These are phyloP conservation scores for Medicago arabica DNA, from an alignment of 306 rosid species.

Conservation along the genomic window DNA sequence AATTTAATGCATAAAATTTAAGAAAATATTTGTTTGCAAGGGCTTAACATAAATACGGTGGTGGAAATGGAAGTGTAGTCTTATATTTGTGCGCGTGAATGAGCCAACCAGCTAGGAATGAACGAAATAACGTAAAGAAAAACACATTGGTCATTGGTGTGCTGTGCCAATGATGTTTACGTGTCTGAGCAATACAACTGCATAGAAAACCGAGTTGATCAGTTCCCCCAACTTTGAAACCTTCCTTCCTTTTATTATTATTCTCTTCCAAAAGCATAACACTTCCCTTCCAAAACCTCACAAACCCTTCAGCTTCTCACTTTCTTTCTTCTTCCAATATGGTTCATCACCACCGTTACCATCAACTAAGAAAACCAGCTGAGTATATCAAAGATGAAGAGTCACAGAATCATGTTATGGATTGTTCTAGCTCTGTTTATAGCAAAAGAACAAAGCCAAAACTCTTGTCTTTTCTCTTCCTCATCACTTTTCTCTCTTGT, in stretches of 20 bases:
- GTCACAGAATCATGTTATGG: slow-evolving; percentile 54
- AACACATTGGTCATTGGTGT: background rate
- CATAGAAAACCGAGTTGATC: background rate
- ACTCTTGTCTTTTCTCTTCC: slow-evolving; percentile 59
- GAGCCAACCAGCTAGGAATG: background rate
- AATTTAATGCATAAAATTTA: no score
- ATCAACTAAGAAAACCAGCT: slow-evolving; percentile 51
- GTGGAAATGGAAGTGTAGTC: no score
- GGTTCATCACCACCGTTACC: slow-evolving; percentile 64
- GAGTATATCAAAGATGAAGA: slow-evolving; percentile 53
- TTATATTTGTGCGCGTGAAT: background rate
- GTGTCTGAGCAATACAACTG: background rate
- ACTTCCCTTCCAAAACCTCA: no score
- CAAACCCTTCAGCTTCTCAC: background rate
- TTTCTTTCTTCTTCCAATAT: no score
- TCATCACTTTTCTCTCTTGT: slow-evolving; percentile 67
- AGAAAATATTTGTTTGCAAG: no score
- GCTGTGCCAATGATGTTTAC: background rate
- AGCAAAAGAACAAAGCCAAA: slow-evolving; percentile 68
- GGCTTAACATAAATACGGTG: no score
- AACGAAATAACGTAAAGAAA: background rate
- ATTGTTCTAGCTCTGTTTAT: slow-evolving; percentile 47
- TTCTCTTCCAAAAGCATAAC: background rate
- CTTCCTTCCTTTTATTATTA: background rate
- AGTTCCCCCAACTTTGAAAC: background rate